Evolutionary conservation across 192 early-diverging fungal species (phyloP), one percentile per base, ranked within the genome.

Genomic region (Thamnidium elegans): DNA sequence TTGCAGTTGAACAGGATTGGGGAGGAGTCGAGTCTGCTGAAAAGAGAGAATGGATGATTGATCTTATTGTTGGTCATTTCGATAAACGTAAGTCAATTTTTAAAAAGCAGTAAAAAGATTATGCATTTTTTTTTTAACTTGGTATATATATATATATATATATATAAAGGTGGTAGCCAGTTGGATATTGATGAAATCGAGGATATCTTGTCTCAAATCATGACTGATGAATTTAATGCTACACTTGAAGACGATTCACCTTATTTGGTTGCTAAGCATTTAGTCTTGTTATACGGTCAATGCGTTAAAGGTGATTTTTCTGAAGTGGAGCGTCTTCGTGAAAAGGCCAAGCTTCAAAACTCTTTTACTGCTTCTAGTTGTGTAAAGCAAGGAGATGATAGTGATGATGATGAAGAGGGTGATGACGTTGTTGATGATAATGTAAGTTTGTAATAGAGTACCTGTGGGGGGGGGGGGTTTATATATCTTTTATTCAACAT

Each of bases 1-100:
- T 91, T 17, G 89, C 89, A 1, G 86, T 91, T 1, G 79, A 88
- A 36, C 79, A 85, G 58, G 79, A 79, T 46, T 91, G 89, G 89
- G 89, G 89, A 51, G 89, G 88, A 44, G 71, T 68, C 6, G 80
- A 84, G 26, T 82, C 85, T 7, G 66, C 43, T n/a, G 84, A 82
- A n/a, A 91, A 91, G 72, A 78, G 86, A 46, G 86, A 84, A 17
- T 80, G 82, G 78, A 77, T 91, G 69, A 77, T 88, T 7, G 83
- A 85, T 58, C 75, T 81, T 39, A 74, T 91, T 30, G 78, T 84
- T 13, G 83, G 86, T 44, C 78, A 85, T 59, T 89, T 89, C 75
- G 79, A 80, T 58, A 69, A 77, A 53, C 69, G 83, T 85, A 78
- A 70, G 74, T 62, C 3, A 2, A 21, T 11, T 50, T 50, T 62